Evolutionary conservation across 2,329 filamentous ascomycete species (phyloP), one percentile per base, ranked within the genome.

Genomic region (Aureobasidium melanogenum): DNA sequence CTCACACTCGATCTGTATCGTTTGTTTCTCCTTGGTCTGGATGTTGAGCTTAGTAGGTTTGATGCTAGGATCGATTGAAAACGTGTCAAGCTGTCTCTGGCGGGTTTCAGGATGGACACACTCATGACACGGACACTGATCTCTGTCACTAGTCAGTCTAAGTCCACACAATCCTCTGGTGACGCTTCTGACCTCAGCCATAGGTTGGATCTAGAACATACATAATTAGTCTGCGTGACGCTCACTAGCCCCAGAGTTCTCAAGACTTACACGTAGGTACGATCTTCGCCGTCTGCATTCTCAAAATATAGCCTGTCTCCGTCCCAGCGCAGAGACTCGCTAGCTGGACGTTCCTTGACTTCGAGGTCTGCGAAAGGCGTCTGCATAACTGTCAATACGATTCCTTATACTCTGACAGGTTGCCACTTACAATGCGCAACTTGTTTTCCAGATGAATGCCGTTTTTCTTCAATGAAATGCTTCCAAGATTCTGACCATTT

Each of bases 71-170:
- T 63, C 57, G 41, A 61, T 54, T 12, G 56, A 59, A 41, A 57
- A 65, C 9, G 50, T 63, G 14, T 65, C 62, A 36, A 65, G 51
- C 38, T 65, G 63, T 15, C 63, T 48, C 57, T 65, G 63, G 34
- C 60, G 57, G 6, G 63, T 65, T 3, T 60, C 62, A 9, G 63
- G 63, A 48, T 65, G 63, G 28, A 65, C 59, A 50, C 63, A 65
- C 12, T 62, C 61, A 3, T 58, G 46, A 30, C 63, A 65, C 1
- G 58, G 62, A 36, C 63, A 65, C 15, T 65, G 62, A 19, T 65
- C 63, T 51, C 63, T 62, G 32, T 43, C 51, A 22, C 24, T n/a
- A 15, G 28, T 62, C 19, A 62, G 24, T 19, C 7, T 26, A 24
- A 15, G 5, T 14, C 15, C 44, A 12, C 15, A n/a, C 19, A 2